Conservation (phyloP, 306 rosid genomes). For the Gastrolobium bilobum region DNA sequence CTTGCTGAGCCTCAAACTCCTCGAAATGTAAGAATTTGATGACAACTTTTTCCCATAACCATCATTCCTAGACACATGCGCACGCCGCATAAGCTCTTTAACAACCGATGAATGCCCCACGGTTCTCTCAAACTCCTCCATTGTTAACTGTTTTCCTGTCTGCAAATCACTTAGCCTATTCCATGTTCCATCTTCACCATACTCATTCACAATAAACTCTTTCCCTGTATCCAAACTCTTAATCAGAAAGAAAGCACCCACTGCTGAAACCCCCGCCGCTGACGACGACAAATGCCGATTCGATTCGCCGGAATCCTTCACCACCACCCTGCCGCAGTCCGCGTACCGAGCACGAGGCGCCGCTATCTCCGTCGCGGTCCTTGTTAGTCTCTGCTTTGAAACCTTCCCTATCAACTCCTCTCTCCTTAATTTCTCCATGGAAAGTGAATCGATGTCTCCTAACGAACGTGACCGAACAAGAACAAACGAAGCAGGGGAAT, state of each 20-base stretch:
- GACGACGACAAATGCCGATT: slow-evolving; percentile 34
- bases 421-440: slow-evolving; percentile 56
- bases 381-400: slow-evolving; percentile 73
- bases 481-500: slow-evolving; percentile 41
- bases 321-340: neutral
- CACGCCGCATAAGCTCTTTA: slow-evolving; percentile 77
- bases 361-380: slow-evolving; percentile 56
- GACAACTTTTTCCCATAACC: slow-evolving; percentile 50
- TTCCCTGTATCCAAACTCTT: slow-evolving; percentile 87
- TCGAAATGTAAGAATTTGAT: slow-evolving; percentile 56
- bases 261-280: neutral
- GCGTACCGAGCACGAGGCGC: slow-evolving; percentile 31
- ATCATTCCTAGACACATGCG: slow-evolving; percentile 39
- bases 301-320: slow-evolving; percentile 31
- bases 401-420: slow-evolving; percentile 59
- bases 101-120: slow-evolving; percentile 77
- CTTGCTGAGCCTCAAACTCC: slow-evolving; percentile 79
- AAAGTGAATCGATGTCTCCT: slow-evolving; percentile 62
- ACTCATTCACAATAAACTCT: slow-evolving; percentile 83
- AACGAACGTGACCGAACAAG: slow-evolving; percentile 78
- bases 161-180: slow-evolving; percentile 80
- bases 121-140: slow-evolving; percentile 84
- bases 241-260: slow-evolving; percentile 76
- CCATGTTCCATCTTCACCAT: slow-evolving; percentile 78
- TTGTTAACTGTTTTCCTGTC: slow-evolving; percentile 81